These are phyloP conservation scores for Begonia peltatifolia DNA, from an alignment of 306 rosid genomes.

Conservation along the genomic window DNA sequence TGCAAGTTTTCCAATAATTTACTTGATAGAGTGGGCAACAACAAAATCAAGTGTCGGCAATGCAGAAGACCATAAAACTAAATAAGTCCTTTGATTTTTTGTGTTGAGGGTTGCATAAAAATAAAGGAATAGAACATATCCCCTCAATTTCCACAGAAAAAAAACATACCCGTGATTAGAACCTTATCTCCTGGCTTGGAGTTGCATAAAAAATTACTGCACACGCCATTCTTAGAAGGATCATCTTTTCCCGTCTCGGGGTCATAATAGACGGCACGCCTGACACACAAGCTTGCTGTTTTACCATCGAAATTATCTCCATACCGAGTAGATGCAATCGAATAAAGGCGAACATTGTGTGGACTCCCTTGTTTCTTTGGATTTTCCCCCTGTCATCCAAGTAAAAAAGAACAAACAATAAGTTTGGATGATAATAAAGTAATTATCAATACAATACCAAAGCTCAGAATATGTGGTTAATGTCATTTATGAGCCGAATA, in stretches of 20 bases:
- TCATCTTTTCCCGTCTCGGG: constrained; percentile 91
- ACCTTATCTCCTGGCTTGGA: constrained; percentile 91
- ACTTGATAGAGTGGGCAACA: too few species aligned
- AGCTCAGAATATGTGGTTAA: neutral
- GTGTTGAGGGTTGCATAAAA: too few species aligned
- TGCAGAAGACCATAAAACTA: too few species aligned
- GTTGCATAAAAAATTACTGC: constrained; percentile 81
- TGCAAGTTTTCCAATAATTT: too few species aligned
- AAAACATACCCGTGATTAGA: constrained; percentile 58
- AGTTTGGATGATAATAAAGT: neutral
- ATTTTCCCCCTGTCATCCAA: constrained; percentile 71
- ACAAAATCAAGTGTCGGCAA: too few species aligned
- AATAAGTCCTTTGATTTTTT: too few species aligned
- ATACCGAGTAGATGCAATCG: constrained; percentile 92
- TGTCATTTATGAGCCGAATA: neutral
- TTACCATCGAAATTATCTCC: constrained; percentile 85
- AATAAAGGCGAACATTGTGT: constrained; percentile 79
- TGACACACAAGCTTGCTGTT: constrained; percentile 92
- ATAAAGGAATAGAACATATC: too few species aligned
- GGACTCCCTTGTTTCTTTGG: constrained; percentile 88
- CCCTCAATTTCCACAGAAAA: too few species aligned
- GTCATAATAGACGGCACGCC: constrained; percentile 90
- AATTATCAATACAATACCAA: neutral
- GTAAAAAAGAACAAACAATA: neutral
- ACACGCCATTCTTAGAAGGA: constrained; percentile 73